Base-by-base conservation (phyloP, 345 rosid species). In the Gossypium turneri region DNA sequence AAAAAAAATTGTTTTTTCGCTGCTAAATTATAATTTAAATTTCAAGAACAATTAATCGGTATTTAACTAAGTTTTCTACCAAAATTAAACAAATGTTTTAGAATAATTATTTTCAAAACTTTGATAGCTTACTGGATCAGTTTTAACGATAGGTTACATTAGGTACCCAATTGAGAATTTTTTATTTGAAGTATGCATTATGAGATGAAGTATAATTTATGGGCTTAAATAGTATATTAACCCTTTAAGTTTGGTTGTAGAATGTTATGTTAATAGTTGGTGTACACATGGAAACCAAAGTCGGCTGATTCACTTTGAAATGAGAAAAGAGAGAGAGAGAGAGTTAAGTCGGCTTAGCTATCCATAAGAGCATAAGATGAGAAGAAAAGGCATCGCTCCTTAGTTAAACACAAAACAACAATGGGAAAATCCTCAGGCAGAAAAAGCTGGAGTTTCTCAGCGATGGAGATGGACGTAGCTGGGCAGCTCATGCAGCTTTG, bases 1-100 rank as follows among this genome's bases (percentile, higher is more conserved):
- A 34, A 4, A 4, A 4, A 34, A 34, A 0, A 0, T 34, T 0
- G 0, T 1, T 3, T 34, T 34, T 34, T 1, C 0, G 1, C 0
- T 34, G 6, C 6, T 34, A 34, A 34, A 0, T 34, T 34, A 34
- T 34, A 34, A 34, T 34, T 4, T 4, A 34, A 34, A 34, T 34
- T 34, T 4, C 6, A 6, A 34, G 1, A 34, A 34, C 4, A 34
- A 34, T 34, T 34, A 34, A 4, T 34, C 0, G 6, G 1, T 34
- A 34, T 34, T 34, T 34, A 34, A 34, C 4, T 34, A 34, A 34
- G 6, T 34, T 34, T 34, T 34, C 1, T 34, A 4, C 0, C 38
- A 34, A 34, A 34, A 34, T 4, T 34, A 34, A 34, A 4, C 38
- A 34, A 34, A 3, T 29, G 0, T 29, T 29, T 29, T 29, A 29